Conservation (phyloP, 345 rosid species). For the Microcos paniculata region DNA sequence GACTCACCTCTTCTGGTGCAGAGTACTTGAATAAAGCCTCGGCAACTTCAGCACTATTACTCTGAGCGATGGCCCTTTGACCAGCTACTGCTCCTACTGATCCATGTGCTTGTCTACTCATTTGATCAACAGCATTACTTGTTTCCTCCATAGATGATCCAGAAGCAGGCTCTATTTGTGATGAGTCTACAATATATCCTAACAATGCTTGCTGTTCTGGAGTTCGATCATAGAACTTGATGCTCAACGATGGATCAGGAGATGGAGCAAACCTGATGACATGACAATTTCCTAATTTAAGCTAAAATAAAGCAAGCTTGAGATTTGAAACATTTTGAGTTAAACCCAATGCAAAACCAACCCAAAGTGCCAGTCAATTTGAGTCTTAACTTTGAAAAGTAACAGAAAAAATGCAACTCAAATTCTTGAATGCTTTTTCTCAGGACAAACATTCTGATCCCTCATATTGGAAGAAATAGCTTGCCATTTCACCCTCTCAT, state of each 20-base stretch:
- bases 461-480: background rate
- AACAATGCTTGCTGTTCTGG: conserved; percentile 77
- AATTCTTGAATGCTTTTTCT: background rate
- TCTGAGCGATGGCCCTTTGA: conserved; percentile 88
- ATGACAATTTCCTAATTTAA: background rate
- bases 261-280: conserved; percentile 76
- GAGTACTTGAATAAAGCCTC: conserved; percentile 74
- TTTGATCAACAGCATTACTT: conserved; percentile 31
- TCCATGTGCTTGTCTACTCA: conserved; percentile 57
- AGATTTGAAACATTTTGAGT: background rate
- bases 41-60: conserved; percentile 72
- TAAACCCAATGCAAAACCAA: background rate
- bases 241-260: conserved; percentile 66
- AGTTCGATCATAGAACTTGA: conserved; percentile 84
- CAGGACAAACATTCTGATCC: background rate
- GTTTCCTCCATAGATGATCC: conserved; percentile 30
- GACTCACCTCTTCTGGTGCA: conserved; percentile 85
- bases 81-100: conserved; percentile 81
- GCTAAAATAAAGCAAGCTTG: background rate
- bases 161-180: conserved; percentile 44
- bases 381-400: background rate
- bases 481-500: conserved; percentile 7
- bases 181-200: conserved; percentile 64
- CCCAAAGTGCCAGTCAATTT: background rate
- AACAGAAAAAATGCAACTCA: background rate